Evolutionary conservation across 345 rosid genomes (phyloP).

Genomic region (Cardiospermum halicacabum): DNA sequence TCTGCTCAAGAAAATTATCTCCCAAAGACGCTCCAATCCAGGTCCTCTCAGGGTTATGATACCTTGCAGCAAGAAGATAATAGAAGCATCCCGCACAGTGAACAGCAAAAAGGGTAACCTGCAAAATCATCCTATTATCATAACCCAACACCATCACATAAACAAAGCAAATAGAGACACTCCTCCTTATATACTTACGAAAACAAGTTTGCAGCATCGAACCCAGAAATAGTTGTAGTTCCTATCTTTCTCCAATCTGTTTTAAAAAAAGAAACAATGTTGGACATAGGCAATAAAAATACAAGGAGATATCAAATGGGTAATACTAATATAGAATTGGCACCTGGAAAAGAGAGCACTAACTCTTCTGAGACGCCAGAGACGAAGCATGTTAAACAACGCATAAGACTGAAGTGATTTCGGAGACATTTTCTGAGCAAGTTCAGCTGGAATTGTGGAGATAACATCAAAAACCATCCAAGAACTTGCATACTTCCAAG

Average conservation of each 20-base stretch:
- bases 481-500: slow-evolving; percentile 68
- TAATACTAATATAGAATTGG: background rate
- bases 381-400: slow-evolving; percentile 87
- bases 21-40: slow-evolving; percentile 64
- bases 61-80: slow-evolving; percentile 74
- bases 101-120: slow-evolving; percentile 92
- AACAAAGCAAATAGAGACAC: background rate
- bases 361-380: slow-evolving; percentile 97
- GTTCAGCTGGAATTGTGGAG: slow-evolving; percentile 77
- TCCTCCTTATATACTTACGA: slow-evolving; percentile 51
- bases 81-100: slow-evolving; percentile 93
- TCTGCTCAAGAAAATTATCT: slow-evolving; percentile 36
- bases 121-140: slow-evolving; percentile 10
- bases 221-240: slow-evolving; percentile 91
- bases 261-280: slow-evolving; percentile 9
- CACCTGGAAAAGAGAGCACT: slow-evolving; percentile 90
- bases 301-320: background rate
- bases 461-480: slow-evolving; percentile 77
- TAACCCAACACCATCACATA: background rate
- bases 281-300: background rate
- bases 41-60: slow-evolving; percentile 45
- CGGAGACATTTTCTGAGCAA: slow-evolving; percentile 54
- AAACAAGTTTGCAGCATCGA: slow-evolving; percentile 85
- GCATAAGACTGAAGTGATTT: slow-evolving; percentile 50
- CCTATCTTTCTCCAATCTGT: slow-evolving; percentile 92